phyloP scores from a whole-genome alignment of 1,284 basidiomycete species.

The Trichosporon ovoides region DNA sequence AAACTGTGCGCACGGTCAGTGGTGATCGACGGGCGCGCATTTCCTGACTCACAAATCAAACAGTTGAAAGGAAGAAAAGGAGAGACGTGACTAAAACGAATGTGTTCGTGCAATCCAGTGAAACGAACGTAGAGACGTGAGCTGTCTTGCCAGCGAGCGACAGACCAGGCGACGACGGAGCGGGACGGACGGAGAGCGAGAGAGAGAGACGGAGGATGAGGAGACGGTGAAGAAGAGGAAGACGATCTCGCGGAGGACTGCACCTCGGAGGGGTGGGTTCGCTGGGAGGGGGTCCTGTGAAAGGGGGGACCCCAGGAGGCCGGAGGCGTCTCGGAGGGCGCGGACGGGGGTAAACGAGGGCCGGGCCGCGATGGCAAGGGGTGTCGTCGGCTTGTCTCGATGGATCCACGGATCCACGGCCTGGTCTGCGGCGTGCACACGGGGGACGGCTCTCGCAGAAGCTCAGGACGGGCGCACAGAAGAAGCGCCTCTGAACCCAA shows the following conservation, averaged over 20 bases:
- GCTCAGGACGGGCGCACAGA: neutral
- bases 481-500: conserved; percentile 6
- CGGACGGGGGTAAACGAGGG: too few relatives aligned
- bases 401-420: too few relatives aligned
- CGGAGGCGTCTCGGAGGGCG: too few relatives aligned
- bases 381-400: too few relatives aligned
- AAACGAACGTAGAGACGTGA: conserved; percentile 2
- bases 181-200: neutral
- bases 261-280: neutral
- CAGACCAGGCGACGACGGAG: neutral
- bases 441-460: neutral
- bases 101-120: conserved; percentile 11
- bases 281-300: neutral
- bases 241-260: neutral
- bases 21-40: too few relatives aligned
- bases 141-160: conserved; percentile 2
- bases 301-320: too few relatives aligned
- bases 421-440: neutral
- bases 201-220: neutral
- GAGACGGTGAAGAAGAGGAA: neutral
- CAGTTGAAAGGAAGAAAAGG: conserved; percentile 1
- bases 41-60: neutral
- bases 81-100: conserved; percentile 2
- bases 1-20: neutral
- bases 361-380: too few relatives aligned